Conservation (phyloP, 2,329 filamentous ascomycete species). For the Paraphaeosphaeria sporulosa region DNA sequence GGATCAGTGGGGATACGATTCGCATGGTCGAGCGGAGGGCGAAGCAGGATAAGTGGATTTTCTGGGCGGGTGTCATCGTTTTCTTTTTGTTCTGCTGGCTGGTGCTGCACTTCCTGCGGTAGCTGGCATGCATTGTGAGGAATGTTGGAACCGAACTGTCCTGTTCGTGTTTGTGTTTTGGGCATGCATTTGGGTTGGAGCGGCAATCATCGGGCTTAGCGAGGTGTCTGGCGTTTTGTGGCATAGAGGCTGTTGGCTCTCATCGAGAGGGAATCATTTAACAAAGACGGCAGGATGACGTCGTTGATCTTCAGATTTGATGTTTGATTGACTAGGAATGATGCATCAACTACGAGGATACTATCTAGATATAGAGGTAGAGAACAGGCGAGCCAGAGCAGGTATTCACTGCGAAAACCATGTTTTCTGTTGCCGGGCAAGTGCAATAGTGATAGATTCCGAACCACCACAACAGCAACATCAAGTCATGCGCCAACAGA, state of each 20-base stretch:
- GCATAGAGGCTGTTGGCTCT: background rate
- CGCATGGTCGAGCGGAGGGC: constrained; percentile 93
- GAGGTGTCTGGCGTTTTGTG: constrained; percentile 24
- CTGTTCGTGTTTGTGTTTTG: constrained; percentile 23
- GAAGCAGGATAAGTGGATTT: constrained; percentile 98
- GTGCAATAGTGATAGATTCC: too few relatives aligned
- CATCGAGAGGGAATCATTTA: background rate
- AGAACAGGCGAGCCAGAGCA: too few relatives aligned
- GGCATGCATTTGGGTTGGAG: background rate
- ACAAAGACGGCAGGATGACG: background rate
- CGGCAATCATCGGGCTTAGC: constrained; percentile 20
- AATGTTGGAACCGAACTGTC: background rate
- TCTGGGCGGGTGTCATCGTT: constrained; percentile 82
- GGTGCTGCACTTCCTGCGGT: constrained; percentile 81
- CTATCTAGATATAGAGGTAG: too few relatives aligned
- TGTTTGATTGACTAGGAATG: too few relatives aligned
- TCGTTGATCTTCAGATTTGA: background rate
- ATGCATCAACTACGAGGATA: too few relatives aligned
- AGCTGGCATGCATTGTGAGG: background rate
- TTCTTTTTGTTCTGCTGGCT: constrained; percentile 95
- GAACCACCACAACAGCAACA: too few relatives aligned
- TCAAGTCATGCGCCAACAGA: too few relatives aligned
- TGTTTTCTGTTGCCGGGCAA: too few relatives aligned
- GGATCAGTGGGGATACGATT: constrained; percentile 94
- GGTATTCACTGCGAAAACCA: too few relatives aligned